A percentile compares a stretch with the other conserved stretches of the same genome.
phyloP scores from a whole-genome alignment of 1,139 yeast species.

The Pichia sp. region DNA sequence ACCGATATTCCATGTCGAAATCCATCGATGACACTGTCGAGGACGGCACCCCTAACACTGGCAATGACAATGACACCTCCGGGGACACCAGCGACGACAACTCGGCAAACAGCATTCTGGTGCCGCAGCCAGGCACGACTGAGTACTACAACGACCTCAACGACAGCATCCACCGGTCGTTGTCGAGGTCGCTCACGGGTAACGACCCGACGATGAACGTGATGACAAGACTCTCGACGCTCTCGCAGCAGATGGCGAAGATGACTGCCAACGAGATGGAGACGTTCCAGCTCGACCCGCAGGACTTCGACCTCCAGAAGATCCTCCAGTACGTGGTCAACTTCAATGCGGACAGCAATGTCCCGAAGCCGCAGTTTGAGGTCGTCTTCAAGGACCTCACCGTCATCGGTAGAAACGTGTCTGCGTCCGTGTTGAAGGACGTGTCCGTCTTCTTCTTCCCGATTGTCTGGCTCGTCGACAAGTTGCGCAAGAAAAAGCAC shows the following conservation, averaged over 20 bases:
- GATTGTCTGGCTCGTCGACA: conserved; percentile 38
- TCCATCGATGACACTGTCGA: too few relatives aligned
- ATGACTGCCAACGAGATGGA: conserved; percentile 28
- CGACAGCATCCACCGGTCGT: conserved; percentile 10
- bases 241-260: conserved; percentile 26
- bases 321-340: conserved; percentile 32
- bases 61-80: neutral
- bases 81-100: neutral
- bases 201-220: conserved; percentile 21
- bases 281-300: conserved; percentile 24
- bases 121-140: conserved; percentile 9
- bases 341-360: conserved; percentile 40
- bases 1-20: too few relatives aligned
- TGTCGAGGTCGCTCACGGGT: conserved; percentile 11
- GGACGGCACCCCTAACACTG: neutral
- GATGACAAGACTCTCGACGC: conserved; percentile 27
- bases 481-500: conserved; percentile 4
- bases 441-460: conserved; percentile 42
- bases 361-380: conserved; percentile 44
- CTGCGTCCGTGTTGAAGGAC: conserved; percentile 46
- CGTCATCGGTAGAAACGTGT: conserved; percentile 47
- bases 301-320: conserved; percentile 35
- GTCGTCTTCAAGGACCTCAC: conserved; percentile 44
- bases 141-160: conserved; percentile 12
- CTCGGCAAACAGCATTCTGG: neutral